These are phyloP conservation scores for Trametes punicea DNA, from an alignment of 768 basidiomycete species.

Conservation along the genomic window DNA sequence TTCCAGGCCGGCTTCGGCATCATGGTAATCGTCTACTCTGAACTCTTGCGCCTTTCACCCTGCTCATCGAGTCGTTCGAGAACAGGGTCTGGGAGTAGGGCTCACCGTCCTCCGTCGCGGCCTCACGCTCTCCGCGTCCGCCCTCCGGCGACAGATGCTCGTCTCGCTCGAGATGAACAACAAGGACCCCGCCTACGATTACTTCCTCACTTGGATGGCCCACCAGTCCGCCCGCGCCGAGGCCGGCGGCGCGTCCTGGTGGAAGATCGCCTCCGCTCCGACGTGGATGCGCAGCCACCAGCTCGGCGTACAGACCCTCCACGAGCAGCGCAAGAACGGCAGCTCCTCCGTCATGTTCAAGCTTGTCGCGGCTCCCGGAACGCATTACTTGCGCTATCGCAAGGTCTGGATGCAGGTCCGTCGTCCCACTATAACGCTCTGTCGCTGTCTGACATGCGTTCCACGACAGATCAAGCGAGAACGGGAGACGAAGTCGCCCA, in stretches of 20 bases:
- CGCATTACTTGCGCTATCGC: constrained; percentile 85
- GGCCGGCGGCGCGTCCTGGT: constrained; percentile 28
- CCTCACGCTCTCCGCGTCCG: constrained; percentile 60
- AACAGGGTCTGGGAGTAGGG: constrained; percentile 86
- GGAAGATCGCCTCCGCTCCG: constrained; percentile 21
- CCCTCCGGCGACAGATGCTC: constrained; percentile 85
- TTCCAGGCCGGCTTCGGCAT: constrained; percentile 98
- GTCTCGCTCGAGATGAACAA: constrained; percentile 96
- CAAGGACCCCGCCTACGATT: constrained; percentile 91
- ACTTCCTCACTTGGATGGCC: constrained; percentile 98
- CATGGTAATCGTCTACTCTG: constrained; percentile 58
- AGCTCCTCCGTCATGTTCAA: constrained; percentile 86
- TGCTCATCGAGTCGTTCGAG: not conserved
- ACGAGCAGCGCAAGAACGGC: constrained; percentile 88
- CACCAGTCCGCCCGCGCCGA: constrained; percentile 48
- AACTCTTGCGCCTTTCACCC: too few species aligned
- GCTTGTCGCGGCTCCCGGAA: constrained; percentile 94
- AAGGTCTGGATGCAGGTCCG: constrained; percentile 94
- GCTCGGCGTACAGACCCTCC: constrained; percentile 89
- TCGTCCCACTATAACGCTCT: not conserved
- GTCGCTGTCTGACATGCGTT: not conserved
- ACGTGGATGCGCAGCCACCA: constrained; percentile 80
- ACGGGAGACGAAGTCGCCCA: constrained; percentile 89
- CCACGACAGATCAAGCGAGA: constrained; percentile 83
- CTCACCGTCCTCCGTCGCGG: constrained; percentile 73